A percentile compares a stretch with the other conserved stretches of the same genome.
phyloP scores from a whole-genome alignment of 306 rosid species.

The Ziziphus jujuba region DNA sequence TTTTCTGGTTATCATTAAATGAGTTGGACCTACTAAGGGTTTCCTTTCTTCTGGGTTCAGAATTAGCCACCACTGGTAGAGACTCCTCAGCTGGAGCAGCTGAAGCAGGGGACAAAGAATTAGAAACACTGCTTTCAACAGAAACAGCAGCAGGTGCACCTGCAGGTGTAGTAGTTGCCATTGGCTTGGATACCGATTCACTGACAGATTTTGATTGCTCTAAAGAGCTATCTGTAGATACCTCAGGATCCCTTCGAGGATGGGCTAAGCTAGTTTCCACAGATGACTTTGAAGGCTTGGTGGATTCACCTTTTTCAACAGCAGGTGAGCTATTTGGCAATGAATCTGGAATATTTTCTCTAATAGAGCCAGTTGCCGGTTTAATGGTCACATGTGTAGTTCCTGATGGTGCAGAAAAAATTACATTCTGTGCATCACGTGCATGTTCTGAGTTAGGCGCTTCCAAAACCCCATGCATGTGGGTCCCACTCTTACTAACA shows the following conservation, averaged over 20 bases:
- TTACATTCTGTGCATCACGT: conserved; percentile 42
- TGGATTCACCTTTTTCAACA: conserved; percentile 47
- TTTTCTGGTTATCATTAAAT: conserved; percentile 61
- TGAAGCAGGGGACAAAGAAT: conserved; percentile 27
- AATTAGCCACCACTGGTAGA: conserved; percentile 32
- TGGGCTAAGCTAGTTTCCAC: conserved; percentile 39
- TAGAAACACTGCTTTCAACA: conserved; percentile 34
- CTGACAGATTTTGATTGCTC: conserved; percentile 36
- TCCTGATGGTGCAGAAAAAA: conserved; percentile 37
- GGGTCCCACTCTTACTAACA: conserved; percentile 52
- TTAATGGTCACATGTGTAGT: conserved; percentile 45
- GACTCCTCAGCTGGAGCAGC: conserved; percentile 38
- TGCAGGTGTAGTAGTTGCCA: conserved; percentile 29
- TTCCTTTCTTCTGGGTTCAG: conserved; percentile 54
- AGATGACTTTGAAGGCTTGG: conserved; percentile 37
- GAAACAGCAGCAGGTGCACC: conserved; percentile 32
- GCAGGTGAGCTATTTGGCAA: conserved; percentile 31
- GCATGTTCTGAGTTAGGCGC: conserved; percentile 47
- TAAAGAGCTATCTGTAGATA: conserved; percentile 26
- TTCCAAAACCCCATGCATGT: conserved; percentile 41
- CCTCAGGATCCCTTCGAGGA: conserved; percentile 36
- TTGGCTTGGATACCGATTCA: conserved; percentile 37
- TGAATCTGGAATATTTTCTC: conserved; percentile 41
- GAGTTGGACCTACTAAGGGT: conserved; percentile 57
- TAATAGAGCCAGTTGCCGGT: conserved; percentile 39